phyloP scores from a whole-genome alignment of 192 early-diverging fungal genomes.

The Phlyctochytrium bullatum region DNA sequence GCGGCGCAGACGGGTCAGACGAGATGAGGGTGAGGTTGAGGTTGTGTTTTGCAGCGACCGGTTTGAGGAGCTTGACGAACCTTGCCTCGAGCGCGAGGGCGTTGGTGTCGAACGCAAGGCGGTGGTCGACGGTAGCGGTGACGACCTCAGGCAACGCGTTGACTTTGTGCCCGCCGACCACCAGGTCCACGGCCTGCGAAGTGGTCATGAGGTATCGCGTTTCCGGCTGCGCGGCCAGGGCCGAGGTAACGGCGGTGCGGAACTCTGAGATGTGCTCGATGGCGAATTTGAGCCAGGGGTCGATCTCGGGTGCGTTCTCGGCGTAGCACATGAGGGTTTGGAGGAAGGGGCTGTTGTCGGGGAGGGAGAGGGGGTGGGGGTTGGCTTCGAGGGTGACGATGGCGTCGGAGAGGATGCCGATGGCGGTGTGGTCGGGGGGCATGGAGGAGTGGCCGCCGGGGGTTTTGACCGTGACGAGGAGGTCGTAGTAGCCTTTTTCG shows the following conservation, averaged over 20 bases:
- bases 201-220: conserved; percentile 33
- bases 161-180: conserved; percentile 47
- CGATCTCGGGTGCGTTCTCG: conserved; percentile 16
- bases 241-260: background rate
- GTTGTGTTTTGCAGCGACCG: conserved; percentile 4
- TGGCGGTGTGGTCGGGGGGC: conserved; percentile 37
- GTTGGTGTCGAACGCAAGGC: conserved; percentile 22
- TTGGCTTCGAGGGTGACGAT: conserved; percentile 28
- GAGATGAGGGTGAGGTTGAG: conserved; percentile 15
- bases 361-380: conserved; percentile 19
- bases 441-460: conserved; percentile 47
- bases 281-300: conserved; percentile 8
- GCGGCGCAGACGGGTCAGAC: background rate
- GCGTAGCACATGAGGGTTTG: conserved; percentile 18
- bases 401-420: conserved; percentile 34
- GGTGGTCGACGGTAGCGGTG: conserved; percentile 36
- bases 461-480: conserved; percentile 27
- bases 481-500: conserved; percentile 42
- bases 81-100: background rate
- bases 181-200: conserved; percentile 46
- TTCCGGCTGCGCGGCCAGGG: conserved; percentile 8
- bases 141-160: conserved; percentile 38
- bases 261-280: conserved; percentile 3
- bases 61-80: conserved; percentile 9
- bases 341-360: conserved; percentile 28